Evolutionary conservation across 1,284 basidiomycete genomes (phyloP).

Genomic region (Agroathelia rolfsii): DNA sequence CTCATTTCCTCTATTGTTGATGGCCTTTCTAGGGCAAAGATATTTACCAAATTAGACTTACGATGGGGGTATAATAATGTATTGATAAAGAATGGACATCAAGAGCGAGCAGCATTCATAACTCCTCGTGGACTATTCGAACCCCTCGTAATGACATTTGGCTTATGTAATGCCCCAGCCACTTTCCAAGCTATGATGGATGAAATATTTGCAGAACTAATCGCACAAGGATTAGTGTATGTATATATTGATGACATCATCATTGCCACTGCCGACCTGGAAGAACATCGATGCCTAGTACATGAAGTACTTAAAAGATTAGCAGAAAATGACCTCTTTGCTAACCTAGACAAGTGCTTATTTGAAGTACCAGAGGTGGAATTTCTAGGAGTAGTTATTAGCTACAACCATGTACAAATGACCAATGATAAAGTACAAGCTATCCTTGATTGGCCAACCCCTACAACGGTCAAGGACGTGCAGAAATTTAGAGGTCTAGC

Average conservation of each 20-base stretch:
- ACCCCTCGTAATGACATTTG: conserved; percentile 28
- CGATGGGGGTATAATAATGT: no score
- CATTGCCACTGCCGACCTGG: conserved; percentile 10
- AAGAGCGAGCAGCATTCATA: no score
- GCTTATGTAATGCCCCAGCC: conserved; percentile 20
- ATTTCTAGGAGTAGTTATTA: conserved; percentile 30
- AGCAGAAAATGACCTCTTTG: conserved; percentile 15
- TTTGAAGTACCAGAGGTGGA: conserved; percentile 24
- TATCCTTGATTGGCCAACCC: conserved; percentile 22
- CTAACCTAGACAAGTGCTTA: conserved; percentile 28
- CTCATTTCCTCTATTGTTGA: no score
- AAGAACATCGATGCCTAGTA: conserved; percentile 16
- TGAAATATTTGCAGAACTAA: conserved; percentile 10
- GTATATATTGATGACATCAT: conserved; percentile 18
- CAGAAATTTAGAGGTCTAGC: no score
- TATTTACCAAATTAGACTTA: no score
- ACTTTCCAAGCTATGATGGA: conserved; percentile 18
- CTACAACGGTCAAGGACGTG: no score
- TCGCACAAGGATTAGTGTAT: conserved; percentile 3
- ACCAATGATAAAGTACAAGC: conserved; percentile 20
- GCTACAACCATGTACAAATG: conserved; percentile 18
- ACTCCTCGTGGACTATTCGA: conserved; percentile 28
- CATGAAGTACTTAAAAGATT: conserved; percentile 22
- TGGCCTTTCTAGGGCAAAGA: no score
- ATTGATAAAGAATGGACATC: no score